A percentile compares a stretch with the other conserved stretches of the same genome.
Evolutionary conservation across 805 yeast species (phyloP).

Genomic region (Ogataea pini): DNA sequence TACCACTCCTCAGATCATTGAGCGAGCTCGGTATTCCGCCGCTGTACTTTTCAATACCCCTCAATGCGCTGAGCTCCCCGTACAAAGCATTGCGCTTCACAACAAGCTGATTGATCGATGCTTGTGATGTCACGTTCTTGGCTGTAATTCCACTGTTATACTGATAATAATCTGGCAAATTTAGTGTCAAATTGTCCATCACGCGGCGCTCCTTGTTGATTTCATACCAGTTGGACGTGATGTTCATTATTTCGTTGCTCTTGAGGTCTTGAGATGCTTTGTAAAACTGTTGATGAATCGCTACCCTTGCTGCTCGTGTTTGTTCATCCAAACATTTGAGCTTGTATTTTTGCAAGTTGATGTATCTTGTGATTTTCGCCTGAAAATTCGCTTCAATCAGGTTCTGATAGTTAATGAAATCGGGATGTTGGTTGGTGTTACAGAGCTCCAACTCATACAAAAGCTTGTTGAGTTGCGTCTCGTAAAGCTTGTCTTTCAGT

Average conservation of each 20-base stretch:
- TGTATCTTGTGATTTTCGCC: conserved; percentile 49
- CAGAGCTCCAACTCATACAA: conserved; percentile 87
- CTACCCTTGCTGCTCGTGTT: conserved; percentile 75
- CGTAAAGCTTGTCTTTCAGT: conserved; percentile 79
- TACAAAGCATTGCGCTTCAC: conserved; percentile 65
- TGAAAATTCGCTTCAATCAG: conserved; percentile 75
- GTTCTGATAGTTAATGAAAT: conserved; percentile 67
- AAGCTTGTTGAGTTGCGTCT: conserved; percentile 73
- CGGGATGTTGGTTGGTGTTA: conserved; percentile 89
- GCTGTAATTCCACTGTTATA: conserved; percentile 30
- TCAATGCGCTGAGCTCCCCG: conserved; percentile 67
- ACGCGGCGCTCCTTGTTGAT: conserved; percentile 85
- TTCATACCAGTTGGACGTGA: conserved; percentile 89
- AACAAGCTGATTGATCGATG: conserved; percentile 47
- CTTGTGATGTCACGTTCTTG: conserved; percentile 25
- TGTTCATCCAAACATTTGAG: conserved; percentile 76
- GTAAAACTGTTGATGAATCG: conserved; percentile 80
- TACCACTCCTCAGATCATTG: conserved; percentile 59
- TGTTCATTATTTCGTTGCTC: conserved; percentile 60
- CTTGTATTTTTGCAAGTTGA: conserved; percentile 57
- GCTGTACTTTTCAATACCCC: conserved; percentile 59
- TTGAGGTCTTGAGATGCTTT: conserved; percentile 69
- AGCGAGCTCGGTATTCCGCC: conserved; percentile 85
- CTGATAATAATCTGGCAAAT: conserved; percentile 46
- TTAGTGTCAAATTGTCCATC: conserved; percentile 65